Base-by-base conservation (phyloP, 139 green algal genomes). In the Micractinium conductrix region DNA sequence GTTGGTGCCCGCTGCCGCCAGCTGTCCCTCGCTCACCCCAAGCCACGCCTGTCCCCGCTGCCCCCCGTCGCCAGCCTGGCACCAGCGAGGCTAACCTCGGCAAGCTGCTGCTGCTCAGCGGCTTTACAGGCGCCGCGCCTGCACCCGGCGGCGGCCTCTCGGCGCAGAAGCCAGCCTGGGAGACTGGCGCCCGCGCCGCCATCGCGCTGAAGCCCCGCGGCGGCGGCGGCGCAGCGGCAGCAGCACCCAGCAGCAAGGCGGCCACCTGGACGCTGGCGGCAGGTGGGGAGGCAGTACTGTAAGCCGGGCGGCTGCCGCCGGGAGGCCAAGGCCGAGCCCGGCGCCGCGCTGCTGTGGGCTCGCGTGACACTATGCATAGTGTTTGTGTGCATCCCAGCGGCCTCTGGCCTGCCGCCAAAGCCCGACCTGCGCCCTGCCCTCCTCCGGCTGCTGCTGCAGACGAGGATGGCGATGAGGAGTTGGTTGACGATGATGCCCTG, bases 401-500 rank as follows among this genome's bases (percentile, higher is more conserved):
- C n/a, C n/a, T n/a, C n/a, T n/a, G n/a, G n/a, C n/a, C n/a, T n/a
- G n/a, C n/a, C n/a, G n/a, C n/a, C n/a, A n/a, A n/a, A n/a, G n/a
- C n/a, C n/a, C n/a, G n/a, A n/a, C n/a, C n/a, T n/a, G n/a, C n/a
- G n/a, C n/a, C n/a, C n/a, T n/a, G n/a, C n/a, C n/a, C n/a, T n/a
- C n/a, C n/a, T n/a, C n/a, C n/a, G n/a, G n/a, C n/a, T n/a, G n/a
- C n/a, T n/a, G n/a, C n/a, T n/a, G n/a, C n/a, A n/a, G n/a, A n/a
- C n/a, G n/a, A n/a, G 12, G 74, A 44, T 63, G 81, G n/a, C 16
- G 73, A 86, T 30, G 81, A 84, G 3, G 91, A 90, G n/a, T 91
- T 95, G 35, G 90, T 93, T 33, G 97, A 99, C 80, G 97, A 99
- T 24, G 95, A 98, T 14, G 89, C 93, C 73, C 91, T 99, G 80